Base-by-base conservation (phyloP, 495 filamentous ascomycete genomes). In the Venustampulla echinocandica region DNA sequence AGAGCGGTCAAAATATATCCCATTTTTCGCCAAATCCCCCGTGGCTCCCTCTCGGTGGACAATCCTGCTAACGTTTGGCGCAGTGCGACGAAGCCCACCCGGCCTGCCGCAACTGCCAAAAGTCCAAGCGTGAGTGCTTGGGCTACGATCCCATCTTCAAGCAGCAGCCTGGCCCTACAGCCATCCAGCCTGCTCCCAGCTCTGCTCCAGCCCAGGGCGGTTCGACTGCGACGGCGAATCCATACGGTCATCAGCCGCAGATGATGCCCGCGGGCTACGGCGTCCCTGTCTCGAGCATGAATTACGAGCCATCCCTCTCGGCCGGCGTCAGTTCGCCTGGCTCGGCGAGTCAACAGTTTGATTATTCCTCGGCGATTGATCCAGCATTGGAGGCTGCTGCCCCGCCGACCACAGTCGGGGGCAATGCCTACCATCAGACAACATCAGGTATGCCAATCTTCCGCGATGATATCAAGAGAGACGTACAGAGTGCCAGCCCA, bases 71-170 rank as follows among this genome's bases (percentile, higher is more conserved):
- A 40, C 45, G 4, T n/a, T 11, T 19, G 21, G 13, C 57, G 23
- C 58, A 98, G 92, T 98, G 92, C 70, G 92, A 98, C 75, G 92
- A 98, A 72, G 79, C 76, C 21, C 90, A 96, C 67, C 92, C 92
- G 6, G 77, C 83, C 39, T 98, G 92, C 72, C 82, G 90, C 59
- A 98, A 98, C 65, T 98, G 92, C 68, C 84, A 90, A 61, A 98
- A 96, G 67, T 95, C 88, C 59, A 97, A 96, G 65, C 85, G 92
- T 56, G 92, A 97, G 60, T 98, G 92, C 62, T 64, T 95, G 41
- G 92, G 92, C 36, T 98, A 98, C 79, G 92, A 98, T 62, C 92
- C 92, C 28, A 93, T 97, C 50, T 98, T 98, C 70, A 93, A 94
- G 65, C 77, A 82, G 57, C 85, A 89, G 57, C 81, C 84, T 39